These are phyloP conservation scores for Colletotrichum lini DNA, from an alignment of 2,329 filamentous ascomycete species.

Conservation along the genomic window DNA sequence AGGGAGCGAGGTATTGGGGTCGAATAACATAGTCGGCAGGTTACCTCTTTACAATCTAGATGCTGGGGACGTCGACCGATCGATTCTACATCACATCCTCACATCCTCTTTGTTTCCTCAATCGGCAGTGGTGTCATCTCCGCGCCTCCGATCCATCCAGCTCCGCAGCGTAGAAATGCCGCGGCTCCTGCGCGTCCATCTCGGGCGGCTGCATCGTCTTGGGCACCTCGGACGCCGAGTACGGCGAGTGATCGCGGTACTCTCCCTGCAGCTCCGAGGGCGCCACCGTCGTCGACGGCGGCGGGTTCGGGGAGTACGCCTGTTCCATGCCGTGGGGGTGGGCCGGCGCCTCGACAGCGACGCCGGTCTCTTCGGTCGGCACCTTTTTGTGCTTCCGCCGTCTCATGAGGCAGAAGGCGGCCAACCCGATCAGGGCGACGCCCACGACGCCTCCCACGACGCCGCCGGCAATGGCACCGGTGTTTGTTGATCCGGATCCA, in stretches of 20 bases:
- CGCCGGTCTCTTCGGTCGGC: constrained; percentile 22
- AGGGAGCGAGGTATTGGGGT: not conserved
- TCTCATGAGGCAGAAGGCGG: constrained; percentile 58
- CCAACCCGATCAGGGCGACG: constrained; percentile 57
- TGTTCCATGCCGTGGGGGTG: constrained; percentile 20
- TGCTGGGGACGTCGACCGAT: not conserved
- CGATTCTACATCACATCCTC: not conserved
- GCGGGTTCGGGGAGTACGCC: constrained; percentile 15
- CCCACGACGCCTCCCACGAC: constrained; percentile 61
- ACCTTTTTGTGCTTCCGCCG: constrained; percentile 52
- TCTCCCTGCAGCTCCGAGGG: constrained; percentile 26
- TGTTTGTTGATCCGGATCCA: constrained; percentile 44
- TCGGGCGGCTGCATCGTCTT: constrained; percentile 36
- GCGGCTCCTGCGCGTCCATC: constrained; percentile 21
- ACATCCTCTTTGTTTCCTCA: too few species aligned
- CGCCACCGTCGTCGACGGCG: constrained; percentile 24
- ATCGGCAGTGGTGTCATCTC: constrained; percentile 3
- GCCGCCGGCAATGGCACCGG: constrained; percentile 63
- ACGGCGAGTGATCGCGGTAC: constrained; percentile 20
- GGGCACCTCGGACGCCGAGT: constrained; percentile 1
- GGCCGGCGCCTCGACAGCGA: constrained; percentile 37
- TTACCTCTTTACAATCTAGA: not conserved
- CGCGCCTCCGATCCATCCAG: constrained; percentile 34
- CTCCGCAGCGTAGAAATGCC: constrained; percentile 30
- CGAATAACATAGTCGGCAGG: not conserved